Evolutionary conservation across 371 early-diverging fungal genomes (phyloP).

Genomic region (Rhizomucor miehei): DNA sequence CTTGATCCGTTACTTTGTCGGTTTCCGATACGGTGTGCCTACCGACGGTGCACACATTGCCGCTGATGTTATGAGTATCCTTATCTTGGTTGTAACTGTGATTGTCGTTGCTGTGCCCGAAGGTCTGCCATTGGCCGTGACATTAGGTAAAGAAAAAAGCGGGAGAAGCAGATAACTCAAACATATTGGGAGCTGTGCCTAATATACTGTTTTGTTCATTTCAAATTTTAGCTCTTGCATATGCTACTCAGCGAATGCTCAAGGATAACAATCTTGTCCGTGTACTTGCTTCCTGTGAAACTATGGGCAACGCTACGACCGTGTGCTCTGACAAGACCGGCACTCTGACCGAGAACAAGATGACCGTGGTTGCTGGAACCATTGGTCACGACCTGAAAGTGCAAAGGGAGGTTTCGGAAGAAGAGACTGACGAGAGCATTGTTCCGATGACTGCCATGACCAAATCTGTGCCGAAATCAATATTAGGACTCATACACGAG

Average conservation of each 20-base stretch:
- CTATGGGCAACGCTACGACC: conserved; percentile 92
- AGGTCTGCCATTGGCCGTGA: conserved; percentile 79
- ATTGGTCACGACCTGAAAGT: conserved; percentile 46
- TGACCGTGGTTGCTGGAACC: conserved; percentile 80
- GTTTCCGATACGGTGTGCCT: conserved; percentile 15
- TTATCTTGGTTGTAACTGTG: conserved; percentile 68
- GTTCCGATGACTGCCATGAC: conserved; percentile 25
- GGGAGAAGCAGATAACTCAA: no score
- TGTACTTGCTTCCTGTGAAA: conserved; percentile 89
- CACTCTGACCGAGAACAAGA: conserved; percentile 85
- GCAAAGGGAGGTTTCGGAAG: conserved; percentile 26
- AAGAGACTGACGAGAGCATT: conserved; percentile 60
- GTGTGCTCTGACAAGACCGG: conserved; percentile 93
- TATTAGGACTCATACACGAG: conserved; percentile 50
- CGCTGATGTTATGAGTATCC: conserved; percentile 50
- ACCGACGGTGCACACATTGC: conserved; percentile 32
- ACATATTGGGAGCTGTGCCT: no score
- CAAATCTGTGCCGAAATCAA: conserved; percentile 30
- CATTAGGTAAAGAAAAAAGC: conserved; percentile 44
- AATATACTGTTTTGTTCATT: no score
- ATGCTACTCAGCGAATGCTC: conserved; percentile 78
- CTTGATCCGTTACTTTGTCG: conserved; percentile 60
- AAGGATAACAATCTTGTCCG: conserved; percentile 91
- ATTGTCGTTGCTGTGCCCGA: conserved; percentile 84
- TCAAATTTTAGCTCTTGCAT: conserved; percentile 64